Conservation (phyloP, 305 asterid genomes). For the Fraxinus dipetala region DNA sequence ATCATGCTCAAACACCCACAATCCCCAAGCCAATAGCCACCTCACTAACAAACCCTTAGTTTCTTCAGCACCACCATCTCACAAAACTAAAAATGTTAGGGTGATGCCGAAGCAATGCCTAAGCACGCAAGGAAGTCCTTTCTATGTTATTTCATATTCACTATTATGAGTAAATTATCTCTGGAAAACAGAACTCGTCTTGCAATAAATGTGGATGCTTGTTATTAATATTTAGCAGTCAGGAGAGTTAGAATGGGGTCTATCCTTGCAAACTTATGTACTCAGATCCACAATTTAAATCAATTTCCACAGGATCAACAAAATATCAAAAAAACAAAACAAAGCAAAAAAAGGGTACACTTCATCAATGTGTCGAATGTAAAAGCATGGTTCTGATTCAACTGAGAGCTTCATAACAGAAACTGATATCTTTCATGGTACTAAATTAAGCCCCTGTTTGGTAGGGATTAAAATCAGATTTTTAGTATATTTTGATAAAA, state of each 20-base stretch:
- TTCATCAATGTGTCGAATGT: background rate
- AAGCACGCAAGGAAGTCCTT: background rate
- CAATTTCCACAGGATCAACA: background rate
- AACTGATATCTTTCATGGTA: background rate
- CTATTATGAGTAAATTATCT: background rate
- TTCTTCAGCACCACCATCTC: background rate
- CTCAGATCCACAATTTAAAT: background rate
- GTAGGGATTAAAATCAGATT: background rate
- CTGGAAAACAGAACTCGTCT: background rate
- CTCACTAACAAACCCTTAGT: background rate
- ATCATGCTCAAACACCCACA: background rate
- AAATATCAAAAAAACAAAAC: background rate
- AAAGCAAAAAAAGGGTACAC: background rate
- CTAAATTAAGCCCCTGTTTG: background rate
- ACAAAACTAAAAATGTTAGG: background rate
- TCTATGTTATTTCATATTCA: background rate
- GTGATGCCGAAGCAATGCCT: background rate
- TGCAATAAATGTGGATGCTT: background rate
- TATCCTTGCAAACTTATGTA: background rate
- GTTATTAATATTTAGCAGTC: background rate
- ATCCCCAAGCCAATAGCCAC: background rate
- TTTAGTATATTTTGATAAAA: background rate
- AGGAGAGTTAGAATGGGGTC: background rate
- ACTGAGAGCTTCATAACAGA: background rate
- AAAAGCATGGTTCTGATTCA: background rate